Base-by-base conservation (phyloP, 352 stramenopile genomes). In the Phytophthora melonis region DNA sequence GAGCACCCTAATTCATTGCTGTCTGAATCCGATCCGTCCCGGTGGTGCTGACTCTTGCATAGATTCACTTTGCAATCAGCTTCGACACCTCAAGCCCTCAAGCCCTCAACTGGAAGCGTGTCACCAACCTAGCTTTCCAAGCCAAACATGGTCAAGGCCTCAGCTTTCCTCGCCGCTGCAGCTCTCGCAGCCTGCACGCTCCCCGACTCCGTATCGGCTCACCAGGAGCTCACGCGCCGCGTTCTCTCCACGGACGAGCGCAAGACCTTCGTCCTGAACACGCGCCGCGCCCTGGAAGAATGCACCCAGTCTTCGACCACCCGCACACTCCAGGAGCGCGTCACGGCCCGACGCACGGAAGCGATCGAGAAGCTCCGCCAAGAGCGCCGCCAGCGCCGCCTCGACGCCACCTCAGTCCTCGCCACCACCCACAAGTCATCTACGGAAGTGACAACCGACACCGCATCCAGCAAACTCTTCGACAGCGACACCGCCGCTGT, bases 341-440 rank as follows among this genome's bases (percentile, higher is more conserved):
- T 21, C 13, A 23, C 9, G n/a, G 13, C 21, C 11, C 50, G 23
- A 19, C 50, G 50, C 13, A 34, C 50, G 0, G 50, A 57, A 57
- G 14, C 23, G 1, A 11, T 57, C 3, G 21, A 34, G 1, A 21
- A 36, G 1, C 23, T 57, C 3, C 50, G 23, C 19, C 50, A 34
- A 13, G 8, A 36, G 21, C 50, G 50, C 36, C 21, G 50, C 14
- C 50, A 34, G 19, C 50, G 50, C 3, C 19, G 50, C 7, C 50
- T 57, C 19, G 50, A 57, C 9, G 50, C 50, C 4, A 13, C 45
- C 13, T 16, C 45, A 13, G 45, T 53, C 2, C 14, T 70, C 34
- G 14, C 64, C 36, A 68, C 41, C 41, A 57, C 47, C 58, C 70
- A 77, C 59, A 58, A 70, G 45, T 77, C 65, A 8, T 58, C 50